phyloP scores from a whole-genome alignment of 176 grass and related monocot species.

The Eleusine coracana region DNA sequence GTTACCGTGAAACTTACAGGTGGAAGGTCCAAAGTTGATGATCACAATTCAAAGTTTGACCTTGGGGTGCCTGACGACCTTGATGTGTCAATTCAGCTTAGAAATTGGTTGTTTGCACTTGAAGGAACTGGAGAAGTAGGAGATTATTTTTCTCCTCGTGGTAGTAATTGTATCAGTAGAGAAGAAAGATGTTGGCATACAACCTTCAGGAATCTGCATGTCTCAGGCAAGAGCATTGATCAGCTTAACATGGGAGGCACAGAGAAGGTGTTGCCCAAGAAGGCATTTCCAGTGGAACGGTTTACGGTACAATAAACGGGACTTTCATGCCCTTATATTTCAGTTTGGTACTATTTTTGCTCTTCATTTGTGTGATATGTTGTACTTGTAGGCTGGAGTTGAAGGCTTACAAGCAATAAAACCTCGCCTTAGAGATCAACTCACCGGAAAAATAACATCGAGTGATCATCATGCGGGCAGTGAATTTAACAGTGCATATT shows the following conservation, averaged over 20 bases:
- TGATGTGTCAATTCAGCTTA: constrained; percentile 82
- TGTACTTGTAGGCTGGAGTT: constrained; percentile 70
- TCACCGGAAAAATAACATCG: constrained; percentile 43
- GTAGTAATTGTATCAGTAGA: constrained; percentile 62
- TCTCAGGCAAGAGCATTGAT: constrained; percentile 79
- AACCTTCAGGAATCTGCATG: constrained; percentile 78
- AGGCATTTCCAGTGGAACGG: constrained; percentile 72
- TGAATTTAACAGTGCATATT: constrained; percentile 31
- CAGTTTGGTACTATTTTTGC: constrained; percentile 11
- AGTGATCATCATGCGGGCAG: constrained; percentile 36
- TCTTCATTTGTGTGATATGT: constrained; percentile 33
- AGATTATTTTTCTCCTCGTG: constrained; percentile 49
- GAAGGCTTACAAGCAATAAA: constrained; percentile 96
- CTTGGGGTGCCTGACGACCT: constrained; percentile 92
- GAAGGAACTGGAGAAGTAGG: constrained; percentile 80
- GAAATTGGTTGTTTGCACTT: constrained; percentile 96
- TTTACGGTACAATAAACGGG: constrained; percentile 62
- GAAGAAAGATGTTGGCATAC: constrained; percentile 99
- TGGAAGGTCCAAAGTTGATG: constrained; percentile 52
- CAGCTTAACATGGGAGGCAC: constrained; percentile 43
- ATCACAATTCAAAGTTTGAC: constrained; percentile 64
- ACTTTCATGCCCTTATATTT: constrained; percentile 20
- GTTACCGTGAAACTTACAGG: constrained; percentile 41
- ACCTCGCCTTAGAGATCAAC: constrained; percentile 54
- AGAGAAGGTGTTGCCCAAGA: constrained; percentile 43